phyloP scores from a whole-genome alignment of 495 filamentous ascomycete genomes.

The Beverwykella pulmonaria region DNA sequence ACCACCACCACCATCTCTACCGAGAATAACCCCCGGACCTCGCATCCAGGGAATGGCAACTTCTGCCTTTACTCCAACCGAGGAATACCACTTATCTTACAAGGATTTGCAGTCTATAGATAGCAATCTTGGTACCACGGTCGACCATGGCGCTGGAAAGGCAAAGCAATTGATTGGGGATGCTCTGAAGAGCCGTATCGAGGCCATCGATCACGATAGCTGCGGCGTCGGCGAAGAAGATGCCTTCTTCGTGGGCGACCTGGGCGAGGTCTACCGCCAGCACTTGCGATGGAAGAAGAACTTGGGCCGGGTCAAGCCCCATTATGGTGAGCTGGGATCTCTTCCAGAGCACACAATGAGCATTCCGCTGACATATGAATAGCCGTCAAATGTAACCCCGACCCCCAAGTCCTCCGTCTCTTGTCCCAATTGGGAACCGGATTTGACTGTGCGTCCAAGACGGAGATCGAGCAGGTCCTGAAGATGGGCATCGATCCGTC shows the following conservation, averaged over 20 bases:
- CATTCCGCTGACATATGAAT: slow-evolving; percentile 21
- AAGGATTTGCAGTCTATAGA: slow-evolving; percentile 26
- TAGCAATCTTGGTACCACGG: slow-evolving; percentile 7
- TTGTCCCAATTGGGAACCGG: slow-evolving; percentile 86
- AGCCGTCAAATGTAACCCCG: slow-evolving; percentile 99
- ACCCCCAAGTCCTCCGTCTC: slow-evolving; percentile 83
- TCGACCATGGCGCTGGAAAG: slow-evolving; percentile 38
- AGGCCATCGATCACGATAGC: slow-evolving; percentile 76
- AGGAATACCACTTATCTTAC: slow-evolving; percentile 43
- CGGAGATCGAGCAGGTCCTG: slow-evolving; percentile 90
- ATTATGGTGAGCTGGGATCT: slow-evolving; percentile 72
- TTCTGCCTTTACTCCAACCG: slow-evolving; percentile 61
- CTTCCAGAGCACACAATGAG: neutral
- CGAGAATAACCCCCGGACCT: slow-evolving; percentile 24
- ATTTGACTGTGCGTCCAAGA: slow-evolving; percentile 98
- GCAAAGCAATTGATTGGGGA: slow-evolving; percentile 65
- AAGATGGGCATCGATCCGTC: slow-evolving; percentile 81
- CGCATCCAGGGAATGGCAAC: slow-evolving; percentile 69
- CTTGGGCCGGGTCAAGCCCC: slow-evolving; percentile 87
- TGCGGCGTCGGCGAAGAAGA: slow-evolving; percentile 93
- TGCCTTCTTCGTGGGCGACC: slow-evolving; percentile 96
- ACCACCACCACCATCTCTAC: slow-evolving; percentile 1
- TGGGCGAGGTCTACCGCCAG: slow-evolving; percentile 98
- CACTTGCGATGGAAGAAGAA: slow-evolving; percentile 98
- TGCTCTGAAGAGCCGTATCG: slow-evolving; percentile 78